phyloP scores from a whole-genome alignment of 441 rosid genomes.

The Croton laevigatus region DNA sequence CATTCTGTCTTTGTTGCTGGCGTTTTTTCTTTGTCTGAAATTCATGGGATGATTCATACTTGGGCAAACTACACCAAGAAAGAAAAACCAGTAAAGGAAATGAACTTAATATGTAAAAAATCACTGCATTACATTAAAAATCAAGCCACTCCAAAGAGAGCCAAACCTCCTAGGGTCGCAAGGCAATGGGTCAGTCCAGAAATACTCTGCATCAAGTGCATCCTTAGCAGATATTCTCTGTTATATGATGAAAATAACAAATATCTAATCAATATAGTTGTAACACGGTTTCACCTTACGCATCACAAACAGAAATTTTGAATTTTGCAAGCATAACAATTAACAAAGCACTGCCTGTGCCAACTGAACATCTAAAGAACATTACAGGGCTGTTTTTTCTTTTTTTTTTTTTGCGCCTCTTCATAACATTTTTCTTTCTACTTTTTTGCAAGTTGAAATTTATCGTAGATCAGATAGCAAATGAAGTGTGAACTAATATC shows the following conservation, averaged over 20 bases:
- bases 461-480: not conserved
- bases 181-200: conserved; percentile 95
- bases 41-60: conserved; percentile 94
- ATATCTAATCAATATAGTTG: not conserved
- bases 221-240: conserved; percentile 97
- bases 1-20: conserved; percentile 86
- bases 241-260: not conserved
- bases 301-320: not conserved
- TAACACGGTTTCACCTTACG: not conserved
- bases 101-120: not conserved
- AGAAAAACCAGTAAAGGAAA: not conserved
- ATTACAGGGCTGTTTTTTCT: not conserved
- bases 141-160: not conserved
- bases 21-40: conserved; percentile 97
- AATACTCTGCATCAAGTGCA: conserved; percentile 96
- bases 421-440: too few species aligned
- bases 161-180: conserved; percentile 90
- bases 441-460: not conserved
- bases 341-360: not conserved
- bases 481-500: not conserved
- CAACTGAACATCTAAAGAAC: not conserved
- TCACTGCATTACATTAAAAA: not conserved
- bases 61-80: conserved; percentile 64
- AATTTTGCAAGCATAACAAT: not conserved
- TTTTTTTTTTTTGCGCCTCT: not conserved